A percentile compares a stretch with the other conserved stretches of the same genome.
These are phyloP conservation scores for Saccharomycopsis sp. DNA, from an alignment of 805 yeast species.

Conservation along the genomic window DNA sequence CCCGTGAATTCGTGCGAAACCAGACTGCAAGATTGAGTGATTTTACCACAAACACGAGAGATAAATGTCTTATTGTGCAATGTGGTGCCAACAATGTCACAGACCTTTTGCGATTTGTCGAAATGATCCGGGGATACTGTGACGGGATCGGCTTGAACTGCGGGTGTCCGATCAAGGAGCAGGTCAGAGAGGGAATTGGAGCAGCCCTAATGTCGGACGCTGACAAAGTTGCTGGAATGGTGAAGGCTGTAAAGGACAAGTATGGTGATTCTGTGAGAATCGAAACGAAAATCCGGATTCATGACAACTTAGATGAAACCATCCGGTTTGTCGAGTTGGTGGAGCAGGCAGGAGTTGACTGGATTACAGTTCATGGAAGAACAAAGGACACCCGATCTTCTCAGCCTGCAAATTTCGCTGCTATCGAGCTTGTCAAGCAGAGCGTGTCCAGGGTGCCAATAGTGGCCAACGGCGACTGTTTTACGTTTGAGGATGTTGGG, in stretches of 20 bases:
- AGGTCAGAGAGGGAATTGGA: conserved; percentile 92
- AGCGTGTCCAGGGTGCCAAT: conserved; percentile 58
- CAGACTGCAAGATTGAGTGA: conserved; percentile 75
- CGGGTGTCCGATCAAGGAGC: conserved; percentile 96
- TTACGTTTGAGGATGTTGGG: conserved; percentile 54
- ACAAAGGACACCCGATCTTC: conserved; percentile 80
- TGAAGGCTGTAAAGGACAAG: conserved; percentile 66
- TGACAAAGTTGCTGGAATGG: conserved; percentile 77
- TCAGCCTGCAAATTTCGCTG: conserved; percentile 75
- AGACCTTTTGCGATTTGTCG: conserved; percentile 76
- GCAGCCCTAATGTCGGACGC: conserved; percentile 88
- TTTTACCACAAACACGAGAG: conserved; percentile 70
- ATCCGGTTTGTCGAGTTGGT: conserved; percentile 62
- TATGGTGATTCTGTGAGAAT: conserved; percentile 69
- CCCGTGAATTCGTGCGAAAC: conserved; percentile 88
- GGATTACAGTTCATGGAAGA: conserved; percentile 91
- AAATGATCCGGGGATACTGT: conserved; percentile 82
- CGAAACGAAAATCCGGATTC: conserved; percentile 90
- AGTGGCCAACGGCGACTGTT: conserved; percentile 97
- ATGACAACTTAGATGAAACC: conserved; percentile 67
- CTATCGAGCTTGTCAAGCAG: conserved; percentile 59
- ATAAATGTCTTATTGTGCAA: conserved; percentile 75
- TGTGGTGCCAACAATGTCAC: conserved; percentile 82
- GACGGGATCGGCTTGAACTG: conserved; percentile 95
- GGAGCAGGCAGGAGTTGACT: conserved; percentile 86